Percentiles rank a stretch among this genome's conserved stretches.
Conservation (phyloP, 2,329 filamentous ascomycete species). For the Colletotrichum sp. region DNA sequence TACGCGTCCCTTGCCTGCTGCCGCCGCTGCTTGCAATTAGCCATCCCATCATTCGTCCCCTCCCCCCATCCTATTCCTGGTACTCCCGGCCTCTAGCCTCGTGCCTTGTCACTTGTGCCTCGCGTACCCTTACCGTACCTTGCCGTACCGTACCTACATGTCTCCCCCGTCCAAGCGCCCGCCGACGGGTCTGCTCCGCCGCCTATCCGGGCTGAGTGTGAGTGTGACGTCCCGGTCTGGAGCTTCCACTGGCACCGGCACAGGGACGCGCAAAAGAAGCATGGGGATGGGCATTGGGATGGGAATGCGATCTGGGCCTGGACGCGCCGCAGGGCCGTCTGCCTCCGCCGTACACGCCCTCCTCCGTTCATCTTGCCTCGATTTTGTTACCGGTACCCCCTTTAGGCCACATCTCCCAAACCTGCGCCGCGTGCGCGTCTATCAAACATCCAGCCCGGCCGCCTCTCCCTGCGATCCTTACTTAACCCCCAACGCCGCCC, state of each 20-base stretch:
- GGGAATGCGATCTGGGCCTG: not conserved
- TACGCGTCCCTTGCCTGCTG: conserved; percentile 10
- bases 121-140: not conserved
- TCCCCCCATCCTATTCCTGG: not conserved
- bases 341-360: conserved; percentile 29
- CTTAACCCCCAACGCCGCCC: conserved; percentile 19
- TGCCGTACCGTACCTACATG: conserved; percentile 15
- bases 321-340: conserved; percentile 13
- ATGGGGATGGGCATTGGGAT: not conserved
- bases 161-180: conserved; percentile 35
- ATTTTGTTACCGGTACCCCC: conserved; percentile 13
- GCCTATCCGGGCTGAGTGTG: conserved; percentile 13
- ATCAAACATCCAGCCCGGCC: conserved; percentile 12
- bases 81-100: not conserved
- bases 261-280: not conserved
- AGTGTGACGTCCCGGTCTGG: conserved; percentile 21
- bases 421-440: conserved; percentile 15
- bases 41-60: conserved; percentile 15
- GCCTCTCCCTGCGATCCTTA: conserved; percentile 16
- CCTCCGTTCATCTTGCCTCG: conserved; percentile 8
- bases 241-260: not conserved
- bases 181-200: conserved; percentile 26
- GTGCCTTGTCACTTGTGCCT: not conserved
- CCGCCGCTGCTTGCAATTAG: conserved; percentile 15
- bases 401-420: conserved; percentile 34